Evolutionary conservation across 768 basidiomycete genomes (phyloP).

Genomic region (Cubamyces sp.): DNA sequence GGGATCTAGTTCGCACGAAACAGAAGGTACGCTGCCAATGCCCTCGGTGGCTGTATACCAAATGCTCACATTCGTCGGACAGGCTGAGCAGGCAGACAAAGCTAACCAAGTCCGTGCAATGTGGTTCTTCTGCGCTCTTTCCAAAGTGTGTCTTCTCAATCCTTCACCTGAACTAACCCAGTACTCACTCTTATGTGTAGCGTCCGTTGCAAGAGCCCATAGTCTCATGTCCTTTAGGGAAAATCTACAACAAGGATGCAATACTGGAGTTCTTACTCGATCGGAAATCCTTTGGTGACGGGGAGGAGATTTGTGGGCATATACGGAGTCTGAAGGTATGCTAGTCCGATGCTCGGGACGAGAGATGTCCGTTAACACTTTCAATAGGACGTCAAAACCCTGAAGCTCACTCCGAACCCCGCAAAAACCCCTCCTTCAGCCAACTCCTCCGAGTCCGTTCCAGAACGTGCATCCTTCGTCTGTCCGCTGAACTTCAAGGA

Average conservation of each 20-base stretch:
- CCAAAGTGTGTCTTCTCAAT: constrained; percentile 64
- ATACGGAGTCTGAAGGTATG: constrained; percentile 87
- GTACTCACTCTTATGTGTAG: constrained; percentile 41
- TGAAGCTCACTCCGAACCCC: constrained; percentile 81
- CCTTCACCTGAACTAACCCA: not conserved
- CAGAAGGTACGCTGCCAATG: constrained; percentile 54
- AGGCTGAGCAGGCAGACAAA: constrained; percentile 89
- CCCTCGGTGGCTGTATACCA: not conserved
- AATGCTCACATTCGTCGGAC: constrained; percentile 13
- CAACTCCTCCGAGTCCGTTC: constrained; percentile 43
- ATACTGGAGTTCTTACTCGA: constrained; percentile 90
- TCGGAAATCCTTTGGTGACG: constrained; percentile 84
- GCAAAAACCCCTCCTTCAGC: constrained; percentile 36
- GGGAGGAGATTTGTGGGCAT: constrained; percentile 90
- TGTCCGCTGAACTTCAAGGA: constrained; percentile 93
- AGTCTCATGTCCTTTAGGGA: constrained; percentile 90
- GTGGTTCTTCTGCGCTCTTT: constrained; percentile 94
- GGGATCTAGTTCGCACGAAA: constrained; percentile 76
- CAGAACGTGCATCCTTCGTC: constrained; percentile 72
- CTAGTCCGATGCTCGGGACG: constrained; percentile 5
- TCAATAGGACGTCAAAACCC: constrained; percentile 78
- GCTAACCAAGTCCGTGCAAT: constrained; percentile 85
- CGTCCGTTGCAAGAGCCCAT: constrained; percentile 85
- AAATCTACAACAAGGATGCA: constrained; percentile 95
- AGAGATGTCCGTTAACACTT: not conserved